A percentile compares a stretch with the other conserved stretches of the same genome.
These are phyloP conservation scores for Davidsoniella eucalypti DNA, from an alignment of 2,329 filamentous ascomycete genomes.

Conservation along the genomic window DNA sequence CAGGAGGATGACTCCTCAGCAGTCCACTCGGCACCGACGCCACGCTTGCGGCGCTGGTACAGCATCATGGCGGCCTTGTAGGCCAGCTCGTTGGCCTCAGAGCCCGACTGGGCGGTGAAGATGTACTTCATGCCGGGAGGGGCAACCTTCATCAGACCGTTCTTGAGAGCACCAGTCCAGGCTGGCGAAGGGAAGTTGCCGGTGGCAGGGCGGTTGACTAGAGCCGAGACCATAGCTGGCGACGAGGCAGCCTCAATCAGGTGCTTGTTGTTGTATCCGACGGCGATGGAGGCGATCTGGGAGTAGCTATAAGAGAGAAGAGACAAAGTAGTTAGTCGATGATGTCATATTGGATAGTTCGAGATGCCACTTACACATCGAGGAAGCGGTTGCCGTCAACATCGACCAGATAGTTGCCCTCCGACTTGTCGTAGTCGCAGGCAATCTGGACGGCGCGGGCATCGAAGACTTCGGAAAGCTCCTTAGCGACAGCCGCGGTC, in stretches of 20 bases:
- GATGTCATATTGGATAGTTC: neutral
- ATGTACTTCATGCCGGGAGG: slow-evolving; percentile 75
- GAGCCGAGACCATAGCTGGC: slow-evolving; percentile 59
- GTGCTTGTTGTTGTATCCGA: slow-evolving; percentile 81
- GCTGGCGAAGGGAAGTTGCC: slow-evolving; percentile 81
- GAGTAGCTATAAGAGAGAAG: slow-evolving; percentile 42
- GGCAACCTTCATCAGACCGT: slow-evolving; percentile 65
- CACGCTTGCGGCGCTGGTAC: slow-evolving; percentile 64
- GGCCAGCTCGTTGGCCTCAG: slow-evolving; percentile 84
- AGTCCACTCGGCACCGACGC: slow-evolving; percentile 72
- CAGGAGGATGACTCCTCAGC: slow-evolving; percentile 54
- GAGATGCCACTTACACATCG: slow-evolving; percentile 25
- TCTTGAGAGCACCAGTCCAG: slow-evolving; percentile 65
- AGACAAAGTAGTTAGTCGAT: neutral
- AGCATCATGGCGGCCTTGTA: slow-evolving; percentile 90
- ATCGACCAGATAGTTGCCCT: slow-evolving; percentile 36
- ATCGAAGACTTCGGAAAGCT: slow-evolving; percentile 34
- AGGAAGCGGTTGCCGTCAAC: slow-evolving; percentile 33
- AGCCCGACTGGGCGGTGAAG: slow-evolving; percentile 78
- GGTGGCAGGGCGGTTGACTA: slow-evolving; percentile 79
- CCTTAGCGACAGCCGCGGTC: slow-evolving; percentile 23
- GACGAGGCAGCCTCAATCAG: slow-evolving; percentile 54
- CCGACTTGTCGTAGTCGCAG: slow-evolving; percentile 34
- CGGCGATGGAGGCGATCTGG: slow-evolving; percentile 82
- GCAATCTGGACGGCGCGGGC: slow-evolving; percentile 35